Evolutionary conservation across 768 basidiomycete species (phyloP), one percentile per base, ranked within the genome.

Genomic region (Psilocybe tampanensis): DNA sequence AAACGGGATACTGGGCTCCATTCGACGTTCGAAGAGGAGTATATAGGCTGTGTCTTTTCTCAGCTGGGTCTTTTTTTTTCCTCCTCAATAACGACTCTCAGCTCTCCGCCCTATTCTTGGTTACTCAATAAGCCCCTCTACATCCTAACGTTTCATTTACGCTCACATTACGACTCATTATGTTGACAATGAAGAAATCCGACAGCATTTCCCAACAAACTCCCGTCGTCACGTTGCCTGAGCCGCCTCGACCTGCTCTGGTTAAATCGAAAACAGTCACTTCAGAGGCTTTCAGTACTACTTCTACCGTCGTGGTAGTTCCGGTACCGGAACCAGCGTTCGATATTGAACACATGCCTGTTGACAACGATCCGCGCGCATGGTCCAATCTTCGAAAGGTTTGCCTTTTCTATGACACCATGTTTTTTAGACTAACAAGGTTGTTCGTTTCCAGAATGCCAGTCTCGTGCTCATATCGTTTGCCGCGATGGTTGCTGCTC

Each of bases 341-440:
- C 26, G 82, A 84, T 62, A 81, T 84, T 47, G 82, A 84, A 60
- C 82, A 82, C 64, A 70, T 76, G 47, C 72, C 78, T 5, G 86
- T 89, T 15, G 63, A 72, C 15, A 79, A 89, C 59, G 87, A 89
- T 67, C 88, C 87, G 12, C 79, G 85, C 48, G 65, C 72, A 56
- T 89, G 87, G 87, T 80, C 82, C 8, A 55, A 61, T 24, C 49
- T 76, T 32, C 78, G 82, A 61, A 89, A 89, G 77, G 86, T 82
- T 49, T 24, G 71, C 59, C 26, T 26, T n/a, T 19, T 36, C 59
- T 44, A 29, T 29, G 19, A 22, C 8, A 56, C 47, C 12, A 47
- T 17, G 18, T 21, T 50, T n/a, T 33, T 36, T 13, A 44, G 34
- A 52, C 49, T 32, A 23, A 13, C 50, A 15, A 42, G 36, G 54